Evolutionary conservation across 2,329 filamentous ascomycete genomes (phyloP), one percentile per base, ranked within the genome.

Genomic region (Anisogramma anomala): DNA sequence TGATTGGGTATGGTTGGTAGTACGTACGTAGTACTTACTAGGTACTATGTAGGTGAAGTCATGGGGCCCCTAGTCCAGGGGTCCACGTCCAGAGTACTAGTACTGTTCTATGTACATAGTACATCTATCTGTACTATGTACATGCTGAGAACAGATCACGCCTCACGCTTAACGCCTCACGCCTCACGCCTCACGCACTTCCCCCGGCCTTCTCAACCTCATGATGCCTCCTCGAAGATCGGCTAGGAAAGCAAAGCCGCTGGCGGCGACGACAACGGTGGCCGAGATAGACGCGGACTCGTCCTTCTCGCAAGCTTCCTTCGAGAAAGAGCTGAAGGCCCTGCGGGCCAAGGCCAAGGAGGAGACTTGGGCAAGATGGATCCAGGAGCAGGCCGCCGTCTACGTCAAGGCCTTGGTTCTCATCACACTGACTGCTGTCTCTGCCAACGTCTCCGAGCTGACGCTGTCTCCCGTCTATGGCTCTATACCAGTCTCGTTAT

Each of bases 401-500:
- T 69, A 70, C 46, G 51, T 59, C 47, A 62, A 63, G 48, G 58
- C 64, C 2, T 49, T 55, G 15, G 53, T 59, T n/a, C 55, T 79
- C 13, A 63, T 79, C 47, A 51, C 66, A 19, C 64, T 83, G 33
- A 69, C 74, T 8, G 83, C 79, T 33, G 56, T 79, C 31, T 77
- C 73, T 46, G 79, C 82, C 34, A 77, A 79, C 48, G 73, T 82
- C 43, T 89, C 84, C 1, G 77, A 85, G 55, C 68, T 87, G 48
- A 79, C 75, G 28, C 68, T 96, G 25, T 84, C 86, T 15, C 91
- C 91, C 2, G 82, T 93, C 9, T 96, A 93, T 60, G 91, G 91
- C 39, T 78, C 80, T 13, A 84, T 94, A 27, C 84, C 89, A 1
- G 69, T 86, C 1, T 72, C 75, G 1, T 67, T 81, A 49, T 82